Conservation (phyloP, 768 basidiomycete genomes). For the Tylopilus vinaceipallidus region DNA sequence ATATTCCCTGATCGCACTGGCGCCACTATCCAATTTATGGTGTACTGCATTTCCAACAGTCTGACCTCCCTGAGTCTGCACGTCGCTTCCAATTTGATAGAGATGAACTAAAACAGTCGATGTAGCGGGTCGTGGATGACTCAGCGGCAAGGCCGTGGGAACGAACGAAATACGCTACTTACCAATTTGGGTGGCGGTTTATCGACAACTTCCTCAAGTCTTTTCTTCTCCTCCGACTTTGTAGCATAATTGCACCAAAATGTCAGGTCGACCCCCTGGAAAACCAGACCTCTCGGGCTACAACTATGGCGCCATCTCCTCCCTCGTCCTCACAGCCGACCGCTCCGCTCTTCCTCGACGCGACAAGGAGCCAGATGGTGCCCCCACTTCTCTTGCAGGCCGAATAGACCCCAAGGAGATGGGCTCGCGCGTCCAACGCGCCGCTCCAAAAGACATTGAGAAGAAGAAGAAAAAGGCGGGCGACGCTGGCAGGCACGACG, state of each 20-base stretch:
- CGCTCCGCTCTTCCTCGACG: slow-evolving; percentile 75
- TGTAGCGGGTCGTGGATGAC: no score
- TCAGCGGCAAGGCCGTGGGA: no score
- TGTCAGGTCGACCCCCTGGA: slow-evolving; percentile 41
- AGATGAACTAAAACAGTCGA: no score
- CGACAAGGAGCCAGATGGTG: slow-evolving; percentile 96
- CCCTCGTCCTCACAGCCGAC: slow-evolving; percentile 92
- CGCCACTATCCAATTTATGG: no score
- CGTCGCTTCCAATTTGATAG: no score
- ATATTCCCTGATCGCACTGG: no score
- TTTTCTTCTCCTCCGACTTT: background rate
- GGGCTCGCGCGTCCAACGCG: slow-evolving; percentile 86
- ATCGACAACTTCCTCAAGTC: no score
- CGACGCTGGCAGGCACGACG: slow-evolving; percentile 48
- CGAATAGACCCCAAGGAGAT: slow-evolving; percentile 88
- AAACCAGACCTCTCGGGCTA: slow-evolving; percentile 87
- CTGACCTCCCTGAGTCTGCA: no score
- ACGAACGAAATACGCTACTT: no score
- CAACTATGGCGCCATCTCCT: slow-evolving; percentile 95
- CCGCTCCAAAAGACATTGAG: slow-evolving; percentile 82
- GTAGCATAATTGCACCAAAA: slow-evolving; percentile 17
- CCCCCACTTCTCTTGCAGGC: slow-evolving; percentile 89
- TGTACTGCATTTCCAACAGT: no score
- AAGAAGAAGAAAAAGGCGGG: slow-evolving; percentile 91
- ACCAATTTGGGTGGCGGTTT: no score